Evolutionary conservation across 1,139 yeast species (phyloP).

Genomic region (Yamadazyma diospyri): DNA sequence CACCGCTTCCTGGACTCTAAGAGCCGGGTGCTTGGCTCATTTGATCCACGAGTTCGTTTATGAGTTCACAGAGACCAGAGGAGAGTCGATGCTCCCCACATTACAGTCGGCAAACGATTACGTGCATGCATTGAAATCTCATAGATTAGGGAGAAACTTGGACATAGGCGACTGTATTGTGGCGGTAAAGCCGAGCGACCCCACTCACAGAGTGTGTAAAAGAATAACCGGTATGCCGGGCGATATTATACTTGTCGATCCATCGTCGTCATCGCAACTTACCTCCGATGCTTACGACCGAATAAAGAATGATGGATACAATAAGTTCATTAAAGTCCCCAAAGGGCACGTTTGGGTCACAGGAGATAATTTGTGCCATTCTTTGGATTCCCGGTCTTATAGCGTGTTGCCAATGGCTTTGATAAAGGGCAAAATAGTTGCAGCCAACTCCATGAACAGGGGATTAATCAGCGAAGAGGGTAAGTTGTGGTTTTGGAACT

Average conservation of each 20-base stretch:
- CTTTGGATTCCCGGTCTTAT: conserved; percentile 88
- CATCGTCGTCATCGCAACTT: conserved; percentile 56
- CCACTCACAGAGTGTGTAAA: conserved; percentile 82
- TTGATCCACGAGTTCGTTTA: conserved; percentile 62
- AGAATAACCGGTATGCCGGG: conserved; percentile 97
- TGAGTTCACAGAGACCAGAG: conserved; percentile 80
- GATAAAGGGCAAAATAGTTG: conserved; percentile 84
- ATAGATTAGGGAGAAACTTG: conserved; percentile 56
- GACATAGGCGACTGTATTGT: conserved; percentile 85
- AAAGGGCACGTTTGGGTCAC: conserved; percentile 97
- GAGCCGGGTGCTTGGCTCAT: conserved; percentile 70
- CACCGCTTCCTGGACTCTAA: conserved; percentile 44
- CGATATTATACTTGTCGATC: conserved; percentile 76
- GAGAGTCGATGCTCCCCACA: conserved; percentile 96
- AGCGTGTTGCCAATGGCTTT: conserved; percentile 86
- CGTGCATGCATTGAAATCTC: conserved; percentile 69
- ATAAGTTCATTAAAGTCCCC: conserved; percentile 66
- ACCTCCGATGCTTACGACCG: conserved; percentile 36
- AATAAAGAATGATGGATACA: conserved; percentile 41
- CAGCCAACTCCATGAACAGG: conserved; percentile 47
- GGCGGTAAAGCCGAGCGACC: conserved; percentile 87
- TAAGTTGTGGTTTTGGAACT: conserved; percentile 45
- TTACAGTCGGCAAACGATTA: conserved; percentile 70
- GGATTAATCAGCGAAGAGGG: conserved; percentile 27
- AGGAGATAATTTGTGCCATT: conserved; percentile 86